Evolutionary conservation across 164 flowering plant genomes (phyloP), one percentile per base, ranked within the genome.

Genomic region (Magnolia sinica): DNA sequence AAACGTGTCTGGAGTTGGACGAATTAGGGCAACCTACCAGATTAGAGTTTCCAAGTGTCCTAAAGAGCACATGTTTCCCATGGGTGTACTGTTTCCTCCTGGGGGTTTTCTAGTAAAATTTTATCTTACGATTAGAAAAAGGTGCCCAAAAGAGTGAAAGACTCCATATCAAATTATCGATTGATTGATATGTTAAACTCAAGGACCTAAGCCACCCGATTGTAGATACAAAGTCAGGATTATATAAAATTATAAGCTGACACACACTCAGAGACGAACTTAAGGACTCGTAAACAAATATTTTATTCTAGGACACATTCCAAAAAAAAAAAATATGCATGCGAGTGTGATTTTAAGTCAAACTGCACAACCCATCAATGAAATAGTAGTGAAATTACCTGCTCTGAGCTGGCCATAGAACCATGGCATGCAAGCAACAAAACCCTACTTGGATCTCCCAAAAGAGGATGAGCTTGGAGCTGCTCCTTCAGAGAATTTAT

Each of bases 401-500:
- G 99, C 82, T 96, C 99, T 7, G 92, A 80, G 85, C 93, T 94
- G 71, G 96, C 94, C 99, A 96, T 94, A 67, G 99, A 91, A 79
- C 99, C 94, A 84, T 96, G 99, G 82, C 98, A 94, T 66, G 98
- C 87, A 79, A 96, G 95, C 83, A 94, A 79, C 83, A 92, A 80
- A 70, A 94, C 98, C 69, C 81, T 88, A 72, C 81, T 86, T 64
- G 93, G 85, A 87, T 96, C 96, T 80, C 99, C 98, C 75, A 96
- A 79, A 2, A 88, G 70, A 73, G 89, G 87, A 87, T 96, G 88
- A 66, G 88, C 79, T 81, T 85, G 93, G 24, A 94, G 96, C 87
- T 94, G 89, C 24, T 96, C 98, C 78, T 90, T 96, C 73, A 94
- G 80, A 76, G 95, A 85, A 79, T 87, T 92, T 76, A 96, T 94